Evolutionary conservation across 495 filamentous ascomycete species (phyloP), one percentile per base, ranked within the genome.

Genomic region (Hypoxylon crocopeplum): DNA sequence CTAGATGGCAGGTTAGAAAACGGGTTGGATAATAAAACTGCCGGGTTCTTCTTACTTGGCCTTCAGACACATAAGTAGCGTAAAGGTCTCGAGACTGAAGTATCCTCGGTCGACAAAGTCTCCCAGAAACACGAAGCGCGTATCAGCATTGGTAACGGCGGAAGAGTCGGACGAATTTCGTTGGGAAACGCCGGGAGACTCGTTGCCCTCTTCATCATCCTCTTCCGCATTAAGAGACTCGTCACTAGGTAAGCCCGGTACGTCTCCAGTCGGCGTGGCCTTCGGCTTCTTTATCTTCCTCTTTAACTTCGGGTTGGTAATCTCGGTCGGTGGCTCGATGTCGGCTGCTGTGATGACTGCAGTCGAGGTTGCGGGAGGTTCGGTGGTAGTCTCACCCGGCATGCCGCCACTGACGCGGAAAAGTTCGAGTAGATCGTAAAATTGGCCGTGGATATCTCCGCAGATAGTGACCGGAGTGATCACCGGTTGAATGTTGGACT

Each of bases 81-180:
- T 98, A 70, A 98, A 90, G 0, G 94, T 97, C 78, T 98, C 94
- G 60, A 98, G 77, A 74, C 91, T 96, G 77, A 98, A 98, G 65
- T 98, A 98, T 7, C 94, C 94, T 51, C 94, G 86, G 71, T 98
- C 94, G 55, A 98, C 94, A 68, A 98, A 98, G 65, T 98, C 94
- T 22, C 94, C 94, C 20, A 98, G 79, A 73, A 98, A 98, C 25
- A 98, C 86, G 70, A 94, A 98, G 69, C 97, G 96, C 48, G 88
- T 88, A 45, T 86, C 81, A 3, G 88, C 89, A 83, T 62, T 83
- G 77, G 38, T 80, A 62, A 39, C 81, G 56, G 39, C 80, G 68
- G 40, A 76, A 75, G 56, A 71, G 74, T 61, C 78, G 67, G 13
- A 69, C 57, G 60, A 72, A 62, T 56, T 78, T 48, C 67, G 75